A percentile compares a stretch with the other conserved stretches of the same genome.
phyloP scores from a whole-genome alignment of 1,284 basidiomycete genomes.

The Ustilago shanxiensis region DNA sequence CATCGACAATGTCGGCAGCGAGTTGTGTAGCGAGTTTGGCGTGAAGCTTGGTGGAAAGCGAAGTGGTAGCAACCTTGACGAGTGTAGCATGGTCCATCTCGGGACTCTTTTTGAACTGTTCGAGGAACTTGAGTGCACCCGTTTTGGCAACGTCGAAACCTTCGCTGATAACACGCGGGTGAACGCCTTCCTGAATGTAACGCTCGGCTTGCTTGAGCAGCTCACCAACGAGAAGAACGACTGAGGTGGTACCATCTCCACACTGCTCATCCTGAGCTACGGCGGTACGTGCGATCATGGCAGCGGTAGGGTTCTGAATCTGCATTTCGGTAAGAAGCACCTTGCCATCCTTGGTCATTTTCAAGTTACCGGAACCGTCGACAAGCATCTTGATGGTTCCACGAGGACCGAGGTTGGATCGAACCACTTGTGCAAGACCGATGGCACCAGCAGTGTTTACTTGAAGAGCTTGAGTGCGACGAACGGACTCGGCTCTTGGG shows the following conservation, averaged over 20 bases:
- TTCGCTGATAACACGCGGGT: conserved; percentile 93
- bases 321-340: conserved; percentile 99
- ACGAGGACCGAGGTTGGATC: conserved; percentile 86
- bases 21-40: conserved; percentile 86
- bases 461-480: conserved; percentile 91
- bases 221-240: conserved; percentile 96
- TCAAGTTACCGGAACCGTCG: conserved; percentile 98
- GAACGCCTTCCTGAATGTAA: conserved; percentile 97
- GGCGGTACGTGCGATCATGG: conserved; percentile 98
- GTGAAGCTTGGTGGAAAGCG: conserved; percentile 93
- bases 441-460: conserved; percentile 87
- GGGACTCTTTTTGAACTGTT: conserved; percentile 83
- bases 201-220: conserved; percentile 97
- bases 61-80: conserved; percentile 92
- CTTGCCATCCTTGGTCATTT: conserved; percentile 99
- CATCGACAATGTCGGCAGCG: conserved; percentile 92
- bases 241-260: conserved; percentile 97
- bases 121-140: conserved; percentile 93
- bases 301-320: conserved; percentile 96
- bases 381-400: conserved; percentile 97
- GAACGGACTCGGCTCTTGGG: conserved; percentile 85
- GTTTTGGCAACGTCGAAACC: conserved; percentile 98
- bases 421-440: conserved; percentile 96
- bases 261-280: conserved; percentile 99
- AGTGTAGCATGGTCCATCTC: conserved; percentile 86